These are phyloP conservation scores for Penicillium sp. DNA, from an alignment of 2,329 filamentous ascomycete genomes.

Conservation along the genomic window DNA sequence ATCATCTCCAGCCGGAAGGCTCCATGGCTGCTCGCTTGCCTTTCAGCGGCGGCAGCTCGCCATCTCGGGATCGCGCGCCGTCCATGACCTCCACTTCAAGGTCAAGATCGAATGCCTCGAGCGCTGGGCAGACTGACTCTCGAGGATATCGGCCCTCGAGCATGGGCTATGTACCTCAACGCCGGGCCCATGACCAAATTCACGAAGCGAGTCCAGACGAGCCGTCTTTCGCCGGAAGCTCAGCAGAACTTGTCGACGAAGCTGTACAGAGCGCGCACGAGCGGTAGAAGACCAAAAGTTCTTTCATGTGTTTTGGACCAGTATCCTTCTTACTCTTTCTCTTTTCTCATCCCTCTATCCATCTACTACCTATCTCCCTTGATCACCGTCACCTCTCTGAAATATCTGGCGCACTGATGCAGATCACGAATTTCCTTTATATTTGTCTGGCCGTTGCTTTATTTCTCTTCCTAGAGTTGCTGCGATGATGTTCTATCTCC, in stretches of 20 bases:
- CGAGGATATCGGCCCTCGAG: constrained; percentile 44
- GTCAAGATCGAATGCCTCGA: constrained; percentile 34
- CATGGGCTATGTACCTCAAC: constrained; percentile 49
- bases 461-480: constrained; percentile 7
- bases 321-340: constrained; percentile 6
- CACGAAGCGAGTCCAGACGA: constrained; percentile 41
- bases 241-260: constrained; percentile 45
- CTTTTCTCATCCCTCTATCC: background rate
- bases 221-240: constrained; percentile 40
- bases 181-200: constrained; percentile 49
- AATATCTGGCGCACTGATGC: constrained; percentile 16
- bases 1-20: constrained; percentile 25
- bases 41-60: constrained; percentile 39
- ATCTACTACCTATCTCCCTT: constrained; percentile 1
- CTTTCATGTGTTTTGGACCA: constrained; percentile 1
- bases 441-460: background rate
- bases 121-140: constrained; percentile 27
- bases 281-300: constrained; percentile 1
- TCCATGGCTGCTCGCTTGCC: constrained; percentile 40
- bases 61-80: constrained; percentile 35
- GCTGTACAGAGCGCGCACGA: constrained; percentile 20
- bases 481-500: constrained; percentile 8
- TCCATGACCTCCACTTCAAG: constrained; percentile 39
- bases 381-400: constrained; percentile 2
- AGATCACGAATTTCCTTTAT: constrained; percentile 24